Evolutionary conservation across 202 grass and related monocot species (phyloP), one percentile per base, ranked within the genome.

Genomic region (Panicum virgatum): DNA sequence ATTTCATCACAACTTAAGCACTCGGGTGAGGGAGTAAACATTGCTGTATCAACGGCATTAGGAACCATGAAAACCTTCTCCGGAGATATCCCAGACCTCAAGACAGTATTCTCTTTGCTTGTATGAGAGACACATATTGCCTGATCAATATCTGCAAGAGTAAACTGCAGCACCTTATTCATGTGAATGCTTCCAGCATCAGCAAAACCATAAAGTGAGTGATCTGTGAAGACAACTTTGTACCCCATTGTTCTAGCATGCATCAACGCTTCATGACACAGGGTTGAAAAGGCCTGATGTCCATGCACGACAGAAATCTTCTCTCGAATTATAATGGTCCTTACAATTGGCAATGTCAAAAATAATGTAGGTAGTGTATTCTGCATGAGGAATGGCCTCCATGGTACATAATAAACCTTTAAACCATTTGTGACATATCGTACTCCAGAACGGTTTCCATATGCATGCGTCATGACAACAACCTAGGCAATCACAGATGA

Each of bases 131-230:
- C 94, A 77, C 94, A 94, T 86, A 97, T 97, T 75, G 92, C 94
- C 51, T 92, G 92, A 78, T 92, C 88, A 87, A 94, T 91, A 90
- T 97, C 94, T 66, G 94, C 89, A 84, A 94, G 84, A 40, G 94
- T 94, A 84, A 97, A 97, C 80, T 97, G 91, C 67, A 94, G 90
- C 54, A 97, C 86, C 86, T 97, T 97, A 88, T 97, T 94, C 94
- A 97, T 97, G 86, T 94, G 94, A 88, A 97, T 97, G 73, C 91
- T 92, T 86, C 92, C 94, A 67, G 78, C 89, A 82, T 97, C 94
- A 46, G 89, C 89, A 87, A 97, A 97, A 76, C 92, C 89, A 66
- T 97, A 97, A 40, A 97, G 90, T 38, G 91, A 97, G 83, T 97
- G 94, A 83, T 97, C 91, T 71, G 94, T 97, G 78, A 97, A 97